These are phyloP conservation scores for Suaeda aralocaspica DNA, from an alignment of 148 eudicot genomes.

Conservation along the genomic window DNA sequence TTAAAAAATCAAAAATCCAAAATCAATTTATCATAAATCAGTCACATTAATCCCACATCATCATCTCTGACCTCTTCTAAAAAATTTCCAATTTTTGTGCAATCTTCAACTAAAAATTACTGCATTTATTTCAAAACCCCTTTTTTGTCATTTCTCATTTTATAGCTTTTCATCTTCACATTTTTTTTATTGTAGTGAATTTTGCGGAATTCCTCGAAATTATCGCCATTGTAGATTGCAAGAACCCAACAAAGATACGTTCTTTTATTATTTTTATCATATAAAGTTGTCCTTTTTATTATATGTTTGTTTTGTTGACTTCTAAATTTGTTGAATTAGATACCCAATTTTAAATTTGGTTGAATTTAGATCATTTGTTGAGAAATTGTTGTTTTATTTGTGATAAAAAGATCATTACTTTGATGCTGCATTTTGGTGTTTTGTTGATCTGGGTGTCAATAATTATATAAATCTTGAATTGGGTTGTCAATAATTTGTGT, in stretches of 20 bases:
- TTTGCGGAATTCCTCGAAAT: not conserved
- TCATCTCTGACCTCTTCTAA: too few species aligned
- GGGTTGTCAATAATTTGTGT: constrained; percentile 4
- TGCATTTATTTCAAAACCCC: not conserved
- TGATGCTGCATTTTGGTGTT: not conserved
- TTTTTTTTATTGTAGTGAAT: too few species aligned
- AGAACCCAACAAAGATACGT: constrained; percentile 10
- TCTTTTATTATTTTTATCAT: not conserved
- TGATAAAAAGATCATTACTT: too few species aligned
- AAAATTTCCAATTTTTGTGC: not conserved
- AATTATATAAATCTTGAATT: constrained; percentile 5
- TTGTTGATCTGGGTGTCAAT: constrained; percentile 5
- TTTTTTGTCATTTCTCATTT: too few species aligned
- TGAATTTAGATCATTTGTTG: not conserved
- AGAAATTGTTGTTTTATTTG: not conserved
- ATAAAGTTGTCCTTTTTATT: too few species aligned
- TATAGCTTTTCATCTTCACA: not conserved
- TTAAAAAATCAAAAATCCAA: too few species aligned
- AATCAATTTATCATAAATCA: too few species aligned
- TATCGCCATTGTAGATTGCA: not conserved
- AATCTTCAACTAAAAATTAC: not conserved
- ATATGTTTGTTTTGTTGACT: constrained; percentile 2
- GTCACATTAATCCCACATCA: constrained; percentile 9
- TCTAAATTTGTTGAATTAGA: not conserved
- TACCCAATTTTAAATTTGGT: too few species aligned